These are phyloP conservation scores for Allomyces javanicus DNA, from an alignment of 192 early-diverging fungal species.

Conservation along the genomic window DNA sequence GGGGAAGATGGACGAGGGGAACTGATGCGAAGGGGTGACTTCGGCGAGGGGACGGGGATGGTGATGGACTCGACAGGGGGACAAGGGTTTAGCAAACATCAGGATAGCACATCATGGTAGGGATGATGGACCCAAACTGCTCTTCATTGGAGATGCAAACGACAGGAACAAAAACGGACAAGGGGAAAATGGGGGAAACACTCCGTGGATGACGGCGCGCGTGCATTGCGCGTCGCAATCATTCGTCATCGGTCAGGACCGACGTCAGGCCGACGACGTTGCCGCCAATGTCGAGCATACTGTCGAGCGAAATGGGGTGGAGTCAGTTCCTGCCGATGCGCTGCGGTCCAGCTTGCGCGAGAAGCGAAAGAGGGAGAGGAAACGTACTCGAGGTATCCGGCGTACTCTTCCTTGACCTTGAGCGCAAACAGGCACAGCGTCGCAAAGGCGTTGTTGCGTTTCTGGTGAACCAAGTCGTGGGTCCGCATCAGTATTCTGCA, in stretches of 20 bases:
- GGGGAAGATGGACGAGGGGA: background rate
- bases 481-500: background rate
- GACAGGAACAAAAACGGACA: too few species aligned
- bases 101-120: too few species aligned
- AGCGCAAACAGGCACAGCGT: background rate
- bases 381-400: background rate
- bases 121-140: too few species aligned
- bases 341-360: background rate
- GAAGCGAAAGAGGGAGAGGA: too few species aligned
- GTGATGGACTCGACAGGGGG: too few species aligned
- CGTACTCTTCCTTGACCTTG: background rate
- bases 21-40: too few species aligned
- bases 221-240: background rate
- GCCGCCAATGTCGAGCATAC: background rate
- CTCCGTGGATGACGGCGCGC: background rate
- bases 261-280: too few species aligned
- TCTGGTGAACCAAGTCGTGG: background rate
- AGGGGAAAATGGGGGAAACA: too few species aligned
- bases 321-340: background rate
- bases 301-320: background rate
- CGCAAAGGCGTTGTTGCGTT: background rate
- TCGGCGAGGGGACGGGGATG: too few species aligned
- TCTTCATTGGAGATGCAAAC: too few species aligned
- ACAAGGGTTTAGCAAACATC: too few species aligned
- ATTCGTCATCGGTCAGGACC: background rate